Evolutionary conservation across 1,284 basidiomycete genomes (phyloP).

Genomic region (Ustilago bromivora): DNA sequence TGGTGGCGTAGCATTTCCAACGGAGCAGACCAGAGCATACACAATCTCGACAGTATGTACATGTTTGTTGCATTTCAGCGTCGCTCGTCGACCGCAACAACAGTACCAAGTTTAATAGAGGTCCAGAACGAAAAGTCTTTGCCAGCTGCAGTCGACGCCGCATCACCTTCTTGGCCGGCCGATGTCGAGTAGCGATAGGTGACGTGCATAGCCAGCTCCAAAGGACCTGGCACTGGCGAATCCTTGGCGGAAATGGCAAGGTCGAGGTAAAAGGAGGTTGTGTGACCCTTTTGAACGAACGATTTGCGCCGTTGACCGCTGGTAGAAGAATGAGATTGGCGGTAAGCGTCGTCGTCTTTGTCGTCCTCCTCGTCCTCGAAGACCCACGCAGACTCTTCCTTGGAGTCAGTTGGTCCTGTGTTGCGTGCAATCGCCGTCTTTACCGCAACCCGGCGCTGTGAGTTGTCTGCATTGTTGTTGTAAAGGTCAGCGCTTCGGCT

Average conservation of each 20-base stretch:
- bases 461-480: not conserved
- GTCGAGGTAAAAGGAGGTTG: slow-evolving; percentile 39
- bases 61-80: not conserved
- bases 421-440: slow-evolving; percentile 18
- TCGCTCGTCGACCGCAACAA: slow-evolving; percentile 4
- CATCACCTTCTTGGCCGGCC: not conserved
- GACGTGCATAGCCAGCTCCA: slow-evolving; percentile 53
- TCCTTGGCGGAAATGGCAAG: slow-evolving; percentile 25
- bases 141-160: not conserved
- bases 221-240: slow-evolving; percentile 15
- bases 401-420: not conserved
- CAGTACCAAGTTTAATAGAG: slow-evolving; percentile 25
- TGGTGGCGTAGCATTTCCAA: too few relatives aligned
- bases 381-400: slow-evolving; percentile 20
- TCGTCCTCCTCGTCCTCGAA: slow-evolving; percentile 29
- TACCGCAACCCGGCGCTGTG: slow-evolving; percentile 14
- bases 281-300: slow-evolving; percentile 41
- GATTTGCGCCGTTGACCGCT: slow-evolving; percentile 16
- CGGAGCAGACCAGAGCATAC: too few relatives aligned
- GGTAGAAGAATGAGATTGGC: slow-evolving; percentile 6
- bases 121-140: slow-evolving; percentile 42
- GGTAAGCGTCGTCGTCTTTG: slow-evolving; percentile 14
- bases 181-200: slow-evolving; percentile 43
- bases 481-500: not conserved
- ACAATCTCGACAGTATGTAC: too few relatives aligned